Base-by-base conservation (phyloP, 2,329 filamentous ascomycete species). In the Hypomyces perniciosus region DNA sequence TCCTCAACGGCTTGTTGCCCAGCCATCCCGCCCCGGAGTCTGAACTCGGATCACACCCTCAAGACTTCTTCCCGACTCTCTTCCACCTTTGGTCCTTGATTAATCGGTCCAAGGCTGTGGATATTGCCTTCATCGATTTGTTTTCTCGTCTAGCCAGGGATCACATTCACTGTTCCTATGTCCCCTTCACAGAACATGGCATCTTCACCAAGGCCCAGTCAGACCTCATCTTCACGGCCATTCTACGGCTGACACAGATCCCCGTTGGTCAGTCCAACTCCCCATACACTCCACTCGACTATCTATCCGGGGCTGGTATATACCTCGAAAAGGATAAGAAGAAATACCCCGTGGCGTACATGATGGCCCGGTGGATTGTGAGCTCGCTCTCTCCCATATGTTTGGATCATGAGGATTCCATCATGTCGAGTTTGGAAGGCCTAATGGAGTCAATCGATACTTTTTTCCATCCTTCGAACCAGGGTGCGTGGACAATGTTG, bases 391-490 rank as follows among this genome's bases (percentile, higher is more conserved):
- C 93, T 1, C 92, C 93, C 1, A 76, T 84, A 42, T 93, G 89
- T 61, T 72, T 95, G 44, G 81, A 88, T 39, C 76, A 82, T n/a
- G 77, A 85, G 30, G 85, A 85, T 50, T 97, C 91, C 1, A 82
- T 95, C 40, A 71, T 99, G 61, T 82, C 86, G 33, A 89, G 88
- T 57, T 78, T 99, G 5, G 92, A 99, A 67, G 92, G 89, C 1
- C 76, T 99, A 47, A 87, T 99, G 59, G 88, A 97, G 67, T 93
- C 91, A 3, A 86, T 97, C 43, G 93, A 99, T 68, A 99, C 93
- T 1, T 99, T 99, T 69, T 99, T 96, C 75, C 93, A 99, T 62
- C 93, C 93, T 2, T 99, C 93, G 2, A 99, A 99, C 67, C 88
- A 92, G 47, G 93, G 93, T 10, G 75, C 75, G 10, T 99, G 93